phyloP scores from a whole-genome alignment of 768 basidiomycete species.

The Suillus cothurnatus region DNA sequence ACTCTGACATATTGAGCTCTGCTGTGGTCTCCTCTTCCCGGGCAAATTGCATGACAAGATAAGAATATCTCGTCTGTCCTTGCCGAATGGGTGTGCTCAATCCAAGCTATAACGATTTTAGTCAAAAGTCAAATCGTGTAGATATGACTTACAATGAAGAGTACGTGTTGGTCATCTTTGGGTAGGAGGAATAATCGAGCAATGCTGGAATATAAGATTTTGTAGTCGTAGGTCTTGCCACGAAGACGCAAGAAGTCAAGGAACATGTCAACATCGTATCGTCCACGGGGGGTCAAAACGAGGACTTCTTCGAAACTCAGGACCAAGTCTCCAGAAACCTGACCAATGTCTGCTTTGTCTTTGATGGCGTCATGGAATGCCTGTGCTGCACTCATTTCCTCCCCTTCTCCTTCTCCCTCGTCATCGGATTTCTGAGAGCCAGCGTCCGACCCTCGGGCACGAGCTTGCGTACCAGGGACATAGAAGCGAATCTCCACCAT shows the following conservation, averaged over 20 bases:
- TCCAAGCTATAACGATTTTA: constrained; percentile 62
- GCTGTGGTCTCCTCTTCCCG: constrained; percentile 96
- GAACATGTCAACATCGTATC: constrained; percentile 99
- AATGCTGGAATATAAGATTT: constrained; percentile 89
- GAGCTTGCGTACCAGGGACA: constrained; percentile 78
- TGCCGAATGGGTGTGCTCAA: constrained; percentile 93
- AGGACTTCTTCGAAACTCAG: constrained; percentile 95
- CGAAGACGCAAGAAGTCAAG: constrained; percentile 89
- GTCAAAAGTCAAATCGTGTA: neutral
- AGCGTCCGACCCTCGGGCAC: constrained; percentile 66
- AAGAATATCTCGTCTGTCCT: constrained; percentile 97
- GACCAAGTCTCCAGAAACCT: constrained; percentile 88
- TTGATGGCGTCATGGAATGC: constrained; percentile 96
- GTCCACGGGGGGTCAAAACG: constrained; percentile 93
- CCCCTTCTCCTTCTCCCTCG: constrained; percentile 67
- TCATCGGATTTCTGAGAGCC: constrained; percentile 73
- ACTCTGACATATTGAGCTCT: constrained; percentile 93
- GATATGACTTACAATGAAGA: constrained; percentile 77
- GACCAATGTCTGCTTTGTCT: constrained; percentile 93
- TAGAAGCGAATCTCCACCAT: constrained; percentile 97
- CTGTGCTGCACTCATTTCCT: constrained; percentile 90
- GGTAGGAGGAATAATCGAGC: constrained; percentile 90
- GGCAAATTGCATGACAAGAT: constrained; percentile 97
- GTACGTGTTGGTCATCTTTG: constrained; percentile 93
- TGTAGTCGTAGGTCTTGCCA: constrained; percentile 99